Evolutionary conservation across 1,139 yeast genomes (phyloP).

Genomic region (Yamadazyma kanchanaburiensis): DNA sequence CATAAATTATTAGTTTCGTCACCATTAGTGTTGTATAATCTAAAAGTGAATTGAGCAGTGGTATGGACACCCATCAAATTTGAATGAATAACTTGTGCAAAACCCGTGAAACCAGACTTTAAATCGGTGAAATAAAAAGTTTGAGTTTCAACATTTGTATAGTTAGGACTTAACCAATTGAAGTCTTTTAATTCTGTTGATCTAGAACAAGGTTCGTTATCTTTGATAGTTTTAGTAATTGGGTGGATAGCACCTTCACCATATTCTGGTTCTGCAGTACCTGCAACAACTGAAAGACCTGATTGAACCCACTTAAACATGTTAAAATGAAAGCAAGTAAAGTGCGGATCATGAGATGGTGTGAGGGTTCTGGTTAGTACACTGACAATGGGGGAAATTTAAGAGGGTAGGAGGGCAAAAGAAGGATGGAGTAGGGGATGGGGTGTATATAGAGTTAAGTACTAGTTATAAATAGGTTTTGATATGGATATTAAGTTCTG

Average conservation of each 20-base stretch:
- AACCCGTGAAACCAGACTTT: slow-evolving; percentile 67
- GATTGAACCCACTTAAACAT: slow-evolving; percentile 89
- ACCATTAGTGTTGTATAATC: slow-evolving; percentile 54
- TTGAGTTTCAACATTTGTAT: slow-evolving; percentile 93
- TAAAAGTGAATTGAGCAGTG: slow-evolving; percentile 93
- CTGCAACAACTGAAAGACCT: slow-evolving; percentile 89
- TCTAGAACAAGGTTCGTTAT: slow-evolving; percentile 31
- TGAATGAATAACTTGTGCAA: slow-evolving; percentile 93
- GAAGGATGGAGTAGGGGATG: too few species aligned
- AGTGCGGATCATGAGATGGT: too few species aligned
- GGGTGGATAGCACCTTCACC: slow-evolving; percentile 90
- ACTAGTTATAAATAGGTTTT: too few species aligned
- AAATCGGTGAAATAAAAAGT: slow-evolving; percentile 79
- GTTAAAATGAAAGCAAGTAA: too few species aligned
- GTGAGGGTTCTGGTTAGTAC: too few species aligned
- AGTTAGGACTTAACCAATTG: slow-evolving; percentile 68
- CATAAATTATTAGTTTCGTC: slow-evolving; percentile 55
- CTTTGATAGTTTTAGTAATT: slow-evolving; percentile 59
- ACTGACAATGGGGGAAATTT: too few species aligned
- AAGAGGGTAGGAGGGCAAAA: too few species aligned
- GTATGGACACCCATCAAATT: slow-evolving; percentile 85
- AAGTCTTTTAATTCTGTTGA: slow-evolving; percentile 64
- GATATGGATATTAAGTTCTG: too few species aligned
- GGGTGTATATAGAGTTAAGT: too few species aligned
- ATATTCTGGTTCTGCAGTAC: slow-evolving; percentile 95